Conservation (phyloP, 164 flowering plant species). For the Magnolia sinica region DNA sequence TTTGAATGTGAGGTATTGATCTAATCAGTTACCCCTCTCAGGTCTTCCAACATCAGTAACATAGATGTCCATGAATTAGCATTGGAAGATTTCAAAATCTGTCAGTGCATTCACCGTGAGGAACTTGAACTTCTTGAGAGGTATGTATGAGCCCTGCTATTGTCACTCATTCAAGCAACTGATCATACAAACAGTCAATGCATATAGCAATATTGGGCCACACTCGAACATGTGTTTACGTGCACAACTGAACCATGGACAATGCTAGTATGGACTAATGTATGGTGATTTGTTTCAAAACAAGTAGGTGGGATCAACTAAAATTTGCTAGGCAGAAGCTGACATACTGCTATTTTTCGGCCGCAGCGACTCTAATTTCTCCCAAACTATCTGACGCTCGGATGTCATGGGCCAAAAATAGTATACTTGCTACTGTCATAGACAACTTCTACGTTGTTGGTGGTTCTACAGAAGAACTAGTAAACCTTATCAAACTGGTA, state of each 20-base stretch:
- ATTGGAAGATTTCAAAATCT: constrained; percentile 49
- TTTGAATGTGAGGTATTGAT: not conserved
- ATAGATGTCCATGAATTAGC: constrained; percentile 42
- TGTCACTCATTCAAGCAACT: too few species aligned
- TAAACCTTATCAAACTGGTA: constrained; percentile 27
- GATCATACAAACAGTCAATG: too few species aligned
- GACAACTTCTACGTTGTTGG: constrained; percentile 40
- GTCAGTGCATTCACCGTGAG: constrained; percentile 42
- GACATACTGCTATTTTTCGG: constrained; percentile 51
- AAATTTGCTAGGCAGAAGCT: constrained; percentile 77
- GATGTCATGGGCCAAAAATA: constrained; percentile 33
- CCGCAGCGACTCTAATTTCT: constrained; percentile 27
- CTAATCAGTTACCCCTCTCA: constrained; percentile 11
- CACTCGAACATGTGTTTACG: too few species aligned
- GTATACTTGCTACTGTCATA: constrained; percentile 30
- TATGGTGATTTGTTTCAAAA: too few species aligned
- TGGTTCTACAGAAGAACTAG: constrained; percentile 33
- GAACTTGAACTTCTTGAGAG: constrained; percentile 58
- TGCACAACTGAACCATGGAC: too few species aligned
- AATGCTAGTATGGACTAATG: too few species aligned
- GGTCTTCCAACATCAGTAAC: constrained; percentile 37
- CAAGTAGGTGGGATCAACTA: constrained; percentile 83
- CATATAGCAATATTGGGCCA: too few species aligned
- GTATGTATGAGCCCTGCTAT: constrained; percentile 18
- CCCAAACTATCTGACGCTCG: constrained; percentile 35